Evolutionary conservation across 352 stramenopile species (phyloP).

Genomic region (Globisporangium solare): DNA sequence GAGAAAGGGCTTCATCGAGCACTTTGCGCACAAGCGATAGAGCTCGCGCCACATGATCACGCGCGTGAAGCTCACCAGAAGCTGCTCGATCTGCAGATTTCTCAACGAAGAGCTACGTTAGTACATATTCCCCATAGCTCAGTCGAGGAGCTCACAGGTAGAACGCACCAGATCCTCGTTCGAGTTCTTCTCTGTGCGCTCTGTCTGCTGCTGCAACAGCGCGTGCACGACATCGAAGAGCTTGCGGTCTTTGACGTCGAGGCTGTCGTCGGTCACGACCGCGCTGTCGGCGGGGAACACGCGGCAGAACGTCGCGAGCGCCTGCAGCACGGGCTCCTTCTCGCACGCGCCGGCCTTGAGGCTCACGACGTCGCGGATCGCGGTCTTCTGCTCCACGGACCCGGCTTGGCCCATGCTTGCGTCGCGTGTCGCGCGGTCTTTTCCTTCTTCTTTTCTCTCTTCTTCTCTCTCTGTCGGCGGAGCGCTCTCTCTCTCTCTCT

Average conservation of each 20-base stretch:
- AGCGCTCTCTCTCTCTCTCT: no score
- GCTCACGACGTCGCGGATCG: constrained; percentile 65
- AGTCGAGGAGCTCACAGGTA: neutral
- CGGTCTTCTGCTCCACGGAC: constrained; percentile 76
- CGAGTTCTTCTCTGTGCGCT: constrained; percentile 44
- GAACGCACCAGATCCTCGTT: constrained; percentile 47
- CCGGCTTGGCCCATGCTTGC: constrained; percentile 65
- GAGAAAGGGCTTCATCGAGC: constrained; percentile 79
- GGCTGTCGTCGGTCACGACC: constrained; percentile 19
- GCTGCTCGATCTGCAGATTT: constrained; percentile 44
- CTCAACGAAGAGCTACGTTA: constrained; percentile 2
- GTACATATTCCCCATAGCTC: neutral
- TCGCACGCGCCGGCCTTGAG: constrained; percentile 43
- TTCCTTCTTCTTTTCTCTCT: no score
- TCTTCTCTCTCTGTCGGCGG: no score
- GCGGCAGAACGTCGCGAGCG: constrained; percentile 65
- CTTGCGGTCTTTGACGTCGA: constrained; percentile 74
- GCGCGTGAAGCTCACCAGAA: constrained; percentile 66
- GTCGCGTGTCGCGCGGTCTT: no score
- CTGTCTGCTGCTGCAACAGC: constrained; percentile 62
- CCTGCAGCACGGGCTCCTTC: constrained; percentile 37
- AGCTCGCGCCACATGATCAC: constrained; percentile 79
- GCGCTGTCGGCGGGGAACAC: constrained; percentile 62
- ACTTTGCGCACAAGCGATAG: constrained; percentile 76
- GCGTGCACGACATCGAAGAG: constrained; percentile 71